Base-by-base conservation (phyloP, 164 flowering plant genomes). In the Sedum album region DNA sequence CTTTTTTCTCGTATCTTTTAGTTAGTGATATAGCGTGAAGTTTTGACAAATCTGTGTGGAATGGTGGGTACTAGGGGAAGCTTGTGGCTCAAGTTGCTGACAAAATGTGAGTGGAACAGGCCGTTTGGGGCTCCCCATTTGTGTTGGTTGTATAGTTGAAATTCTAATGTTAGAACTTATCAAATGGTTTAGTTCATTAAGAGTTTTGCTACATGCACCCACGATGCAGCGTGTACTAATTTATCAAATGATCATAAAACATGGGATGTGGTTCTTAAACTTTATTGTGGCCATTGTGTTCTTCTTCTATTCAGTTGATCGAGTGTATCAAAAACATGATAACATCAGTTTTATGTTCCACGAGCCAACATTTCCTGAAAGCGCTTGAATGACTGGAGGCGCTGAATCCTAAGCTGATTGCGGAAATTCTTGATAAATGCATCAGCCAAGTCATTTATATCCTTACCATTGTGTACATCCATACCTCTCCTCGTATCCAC, bases 391-490 rank as follows among this genome's bases (percentile, higher is more conserved):
- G 81, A 77, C 38, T 77, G 72, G 0, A 71, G 74, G 0, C 80
- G 15, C 63, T 82, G 80, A 66, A 80, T 64, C 70, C 67, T 64
- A 10, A 78, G 61, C 61, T 55, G 61, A 55, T 55, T 55, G 61
- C 31, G 61, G 61, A 55, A 55, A 9, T 79, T 82, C 73, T 68
- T 82, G 73, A 82, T 82, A 70, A 82, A 82, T 65, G 77, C 77
- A 33, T 78, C 79, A 18, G 85, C 85, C 63, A 31, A 23, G n/a
- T 73, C 66, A 39, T 78, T 76, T 10, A 82, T 72, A 61, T 79
- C 79, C 21, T 42, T 70, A 42, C 42, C 33, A n/a, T 71, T 72
- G 51, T 73, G 74, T 23, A 25, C 61, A 23, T 55, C 61, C 61
- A 55, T 15, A 26, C 30, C 61, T 55, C 15, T 55, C 31, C 13